A percentile compares a stretch with the other conserved stretches of the same genome.
Evolutionary conservation across 2,329 filamentous ascomycete genomes (phyloP).

Genomic region (Zopfia rhizophila): DNA sequence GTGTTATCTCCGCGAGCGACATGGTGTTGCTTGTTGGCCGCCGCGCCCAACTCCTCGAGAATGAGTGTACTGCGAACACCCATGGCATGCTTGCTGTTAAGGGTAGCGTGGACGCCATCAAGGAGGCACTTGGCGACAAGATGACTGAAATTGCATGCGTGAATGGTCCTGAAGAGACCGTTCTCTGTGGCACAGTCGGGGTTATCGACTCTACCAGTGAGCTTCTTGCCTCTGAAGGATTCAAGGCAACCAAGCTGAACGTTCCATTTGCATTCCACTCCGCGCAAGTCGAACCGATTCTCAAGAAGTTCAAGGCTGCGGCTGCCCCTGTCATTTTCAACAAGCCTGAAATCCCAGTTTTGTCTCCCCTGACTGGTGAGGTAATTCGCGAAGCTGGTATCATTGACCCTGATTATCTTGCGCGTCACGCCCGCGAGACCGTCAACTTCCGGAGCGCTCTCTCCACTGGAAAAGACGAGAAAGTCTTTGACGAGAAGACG

Average conservation of each 20-base stretch:
- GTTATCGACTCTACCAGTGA: slow-evolving; percentile 66
- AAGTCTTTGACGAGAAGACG: slow-evolving; percentile 71
- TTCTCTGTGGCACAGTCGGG: slow-evolving; percentile 72
- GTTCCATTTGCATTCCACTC: slow-evolving; percentile 76
- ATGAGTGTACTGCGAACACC: slow-evolving; percentile 72
- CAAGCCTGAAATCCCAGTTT: slow-evolving; percentile 68
- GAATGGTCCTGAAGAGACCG: slow-evolving; percentile 79
- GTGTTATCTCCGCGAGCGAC: slow-evolving; percentile 75
- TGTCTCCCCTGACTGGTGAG: slow-evolving; percentile 74
- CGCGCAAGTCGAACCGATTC: slow-evolving; percentile 70
- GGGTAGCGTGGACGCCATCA: slow-evolving; percentile 62
- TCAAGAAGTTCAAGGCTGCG: slow-evolving; percentile 67
- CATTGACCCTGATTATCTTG: slow-evolving; percentile 71
- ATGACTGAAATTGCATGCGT: slow-evolving; percentile 73
- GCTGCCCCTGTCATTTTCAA: slow-evolving; percentile 67
- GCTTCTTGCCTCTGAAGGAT: slow-evolving; percentile 61
- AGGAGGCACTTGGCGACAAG: slow-evolving; percentile 61
- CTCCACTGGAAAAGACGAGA: slow-evolving; percentile 66
- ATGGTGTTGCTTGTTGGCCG: slow-evolving; percentile 77
- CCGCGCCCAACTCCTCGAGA: slow-evolving; percentile 72
- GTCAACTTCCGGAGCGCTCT: slow-evolving; percentile 76
- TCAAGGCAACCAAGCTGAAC: slow-evolving; percentile 71
- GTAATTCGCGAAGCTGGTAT: slow-evolving; percentile 67
- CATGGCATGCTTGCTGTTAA: slow-evolving; percentile 74
- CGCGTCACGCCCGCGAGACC: slow-evolving; percentile 72